Percentiles rank a stretch among this genome's conserved stretches.
phyloP scores from a whole-genome alignment of 352 stramenopile species.

The Pythium sp. region DNA sequence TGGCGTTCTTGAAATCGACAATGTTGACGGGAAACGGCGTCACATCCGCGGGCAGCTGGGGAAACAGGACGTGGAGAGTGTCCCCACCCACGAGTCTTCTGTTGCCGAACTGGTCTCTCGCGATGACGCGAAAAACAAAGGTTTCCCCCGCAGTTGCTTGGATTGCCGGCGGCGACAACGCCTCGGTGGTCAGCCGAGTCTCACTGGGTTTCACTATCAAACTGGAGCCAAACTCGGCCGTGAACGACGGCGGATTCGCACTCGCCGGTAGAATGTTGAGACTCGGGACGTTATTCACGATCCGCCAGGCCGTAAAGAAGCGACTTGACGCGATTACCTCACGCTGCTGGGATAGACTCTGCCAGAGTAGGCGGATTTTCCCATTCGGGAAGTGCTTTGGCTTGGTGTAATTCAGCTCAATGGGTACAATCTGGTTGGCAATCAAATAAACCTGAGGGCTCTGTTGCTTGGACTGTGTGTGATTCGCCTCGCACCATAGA shows the following conservation, averaged over 20 bases:
- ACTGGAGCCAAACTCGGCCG: conserved; percentile 26
- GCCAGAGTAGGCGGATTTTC: conserved; percentile 44
- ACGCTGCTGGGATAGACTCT: conserved; percentile 43
- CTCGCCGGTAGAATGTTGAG: conserved; percentile 35
- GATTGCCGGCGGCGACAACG: not conserved
- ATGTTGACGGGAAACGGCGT: conserved; percentile 21
- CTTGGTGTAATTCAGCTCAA: conserved; percentile 62
- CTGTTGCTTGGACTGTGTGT: conserved; percentile 12
- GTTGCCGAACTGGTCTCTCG: conserved; percentile 45
- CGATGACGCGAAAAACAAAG: conserved; percentile 35
- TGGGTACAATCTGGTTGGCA: conserved; percentile 34
- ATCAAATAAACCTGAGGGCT: conserved; percentile 19
- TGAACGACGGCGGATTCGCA: conserved; percentile 35
- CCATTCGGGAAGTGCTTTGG: conserved; percentile 26
- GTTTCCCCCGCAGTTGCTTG: conserved; percentile 18
- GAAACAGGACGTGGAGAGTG: conserved; percentile 36
- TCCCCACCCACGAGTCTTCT: conserved; percentile 30
- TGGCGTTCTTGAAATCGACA: conserved; percentile 34
- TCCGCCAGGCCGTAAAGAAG: conserved; percentile 52
- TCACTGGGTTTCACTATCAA: not conserved
- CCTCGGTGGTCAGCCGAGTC: not conserved
- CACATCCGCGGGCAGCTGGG: conserved; percentile 19
- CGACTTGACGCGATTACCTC: conserved; percentile 39
- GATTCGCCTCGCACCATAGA: conserved; percentile 25
- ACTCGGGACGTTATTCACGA: conserved; percentile 53